Percentiles rank a stretch among this genome's conserved stretches.
Conservation (phyloP, 1,284 basidiomycete genomes). For the Sanghuangporus weigelae region DNA sequence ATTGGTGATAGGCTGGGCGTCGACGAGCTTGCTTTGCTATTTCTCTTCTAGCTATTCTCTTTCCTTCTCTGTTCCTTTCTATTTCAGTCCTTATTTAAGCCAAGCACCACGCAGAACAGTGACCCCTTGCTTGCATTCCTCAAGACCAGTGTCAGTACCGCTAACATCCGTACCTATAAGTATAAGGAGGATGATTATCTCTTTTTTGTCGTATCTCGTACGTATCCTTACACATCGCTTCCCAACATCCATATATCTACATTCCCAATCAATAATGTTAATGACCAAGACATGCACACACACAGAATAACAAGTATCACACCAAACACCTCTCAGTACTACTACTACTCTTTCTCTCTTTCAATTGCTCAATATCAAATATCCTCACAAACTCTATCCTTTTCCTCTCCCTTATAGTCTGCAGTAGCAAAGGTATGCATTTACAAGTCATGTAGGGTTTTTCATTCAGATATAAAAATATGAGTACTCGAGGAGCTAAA, state of each 20-base stretch:
- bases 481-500: not conserved
- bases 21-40: not conserved
- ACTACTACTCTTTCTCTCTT: slow-evolving; percentile 3
- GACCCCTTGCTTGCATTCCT: not conserved
- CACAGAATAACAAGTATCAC: not conserved
- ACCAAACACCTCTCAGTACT: not conserved
- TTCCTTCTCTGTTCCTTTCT: not conserved
- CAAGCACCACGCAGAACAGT: not conserved
- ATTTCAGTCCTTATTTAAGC: not conserved
- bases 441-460: not conserved
- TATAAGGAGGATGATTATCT: not conserved
- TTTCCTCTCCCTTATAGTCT: not conserved
- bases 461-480: slow-evolving; percentile 5
- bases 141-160: not conserved
- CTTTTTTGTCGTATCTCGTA: not conserved
- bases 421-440: not conserved
- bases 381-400: not conserved
- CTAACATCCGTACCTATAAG: no score
- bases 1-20: not conserved
- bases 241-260: not conserved
- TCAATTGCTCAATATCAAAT: not conserved
- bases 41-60: not conserved
- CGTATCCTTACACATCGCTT: not conserved
- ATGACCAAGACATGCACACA: not conserved
- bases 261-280: no score